Conservation (phyloP, 257 asterid species). For the Nicotiana otophora region DNA sequence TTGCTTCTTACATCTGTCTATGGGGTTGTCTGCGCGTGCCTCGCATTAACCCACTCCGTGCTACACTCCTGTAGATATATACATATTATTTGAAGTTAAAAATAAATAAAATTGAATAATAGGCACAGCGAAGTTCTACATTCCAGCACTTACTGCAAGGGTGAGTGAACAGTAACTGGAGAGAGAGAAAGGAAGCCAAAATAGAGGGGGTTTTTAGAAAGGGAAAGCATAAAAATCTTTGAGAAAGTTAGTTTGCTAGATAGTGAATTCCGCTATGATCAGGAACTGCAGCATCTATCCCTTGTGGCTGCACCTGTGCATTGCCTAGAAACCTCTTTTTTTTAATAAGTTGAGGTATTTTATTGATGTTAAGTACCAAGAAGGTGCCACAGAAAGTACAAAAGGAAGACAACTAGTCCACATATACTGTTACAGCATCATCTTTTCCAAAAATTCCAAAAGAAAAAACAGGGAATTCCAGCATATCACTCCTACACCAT, state of each 20-base stretch:
- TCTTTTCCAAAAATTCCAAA: too few relatives aligned
- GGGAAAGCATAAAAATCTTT: background rate
- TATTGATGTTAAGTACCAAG: too few relatives aligned
- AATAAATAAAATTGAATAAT: background rate
- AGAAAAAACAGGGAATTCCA: too few relatives aligned
- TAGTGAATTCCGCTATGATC: background rate
- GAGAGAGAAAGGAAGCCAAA: background rate
- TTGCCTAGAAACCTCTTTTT: background rate
- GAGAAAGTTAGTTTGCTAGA: background rate
- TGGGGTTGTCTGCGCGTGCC: conserved; percentile 32
- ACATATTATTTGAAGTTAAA: background rate
- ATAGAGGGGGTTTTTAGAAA: background rate
- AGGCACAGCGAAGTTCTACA: background rate
- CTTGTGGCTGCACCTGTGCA: background rate
- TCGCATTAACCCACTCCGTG: conserved; percentile 66
- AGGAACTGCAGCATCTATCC: background rate
- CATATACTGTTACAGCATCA: too few relatives aligned
- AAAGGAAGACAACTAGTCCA: too few relatives aligned
- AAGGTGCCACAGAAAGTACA: too few relatives aligned
- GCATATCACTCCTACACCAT: too few relatives aligned
- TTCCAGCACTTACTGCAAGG: background rate
- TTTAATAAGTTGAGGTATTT: too few relatives aligned
- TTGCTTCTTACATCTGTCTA: conserved; percentile 22
- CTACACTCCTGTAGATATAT: conserved; percentile 46
- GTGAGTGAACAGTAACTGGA: background rate